Evolutionary conservation across 495 filamentous ascomycete genomes (phyloP).

Genomic region (Penicillium ochrochloron): DNA sequence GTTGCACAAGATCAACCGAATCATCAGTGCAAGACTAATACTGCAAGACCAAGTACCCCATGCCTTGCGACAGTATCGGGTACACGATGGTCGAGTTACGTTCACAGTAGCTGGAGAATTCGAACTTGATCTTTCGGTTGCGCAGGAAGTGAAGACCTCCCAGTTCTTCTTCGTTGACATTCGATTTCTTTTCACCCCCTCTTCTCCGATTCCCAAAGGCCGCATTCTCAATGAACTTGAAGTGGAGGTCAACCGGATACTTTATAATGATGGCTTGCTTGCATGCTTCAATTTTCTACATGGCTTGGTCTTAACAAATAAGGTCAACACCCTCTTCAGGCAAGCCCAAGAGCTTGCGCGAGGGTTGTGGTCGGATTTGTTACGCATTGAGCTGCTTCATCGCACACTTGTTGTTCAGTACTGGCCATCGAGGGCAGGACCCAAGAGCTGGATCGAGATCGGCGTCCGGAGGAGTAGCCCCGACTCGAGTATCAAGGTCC

Average conservation of each 20-base stretch:
- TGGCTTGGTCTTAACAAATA: conserved; percentile 82
- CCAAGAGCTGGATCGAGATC: conserved; percentile 90
- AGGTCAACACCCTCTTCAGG: conserved; percentile 75
- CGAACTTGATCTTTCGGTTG: conserved; percentile 88
- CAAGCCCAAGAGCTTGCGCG: conserved; percentile 72
- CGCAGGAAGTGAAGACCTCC: conserved; percentile 73
- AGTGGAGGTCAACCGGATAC: conserved; percentile 65
- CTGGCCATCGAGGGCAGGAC: conserved; percentile 69
- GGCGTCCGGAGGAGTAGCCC: conserved; percentile 64
- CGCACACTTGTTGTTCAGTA: conserved; percentile 87
- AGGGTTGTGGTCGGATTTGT: conserved; percentile 72
- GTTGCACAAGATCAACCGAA: conserved; percentile 78
- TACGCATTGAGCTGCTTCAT: conserved; percentile 76
- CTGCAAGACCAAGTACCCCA: conserved; percentile 75
- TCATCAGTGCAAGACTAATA: conserved; percentile 78
- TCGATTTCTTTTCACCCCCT: conserved; percentile 78
- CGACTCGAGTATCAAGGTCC: conserved; percentile 29
- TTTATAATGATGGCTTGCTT: conserved; percentile 66
- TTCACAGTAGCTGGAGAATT: conserved; percentile 85
- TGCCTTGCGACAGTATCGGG: conserved; percentile 71
- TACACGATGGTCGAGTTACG: conserved; percentile 80
- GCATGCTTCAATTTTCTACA: conserved; percentile 87
- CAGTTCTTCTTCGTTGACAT: conserved; percentile 95
- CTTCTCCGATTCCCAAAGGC: conserved; percentile 60
- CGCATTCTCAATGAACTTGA: conserved; percentile 68